phyloP scores from a whole-genome alignment of 2,329 filamentous ascomycete species.

The Monosporascus sp. region DNA sequence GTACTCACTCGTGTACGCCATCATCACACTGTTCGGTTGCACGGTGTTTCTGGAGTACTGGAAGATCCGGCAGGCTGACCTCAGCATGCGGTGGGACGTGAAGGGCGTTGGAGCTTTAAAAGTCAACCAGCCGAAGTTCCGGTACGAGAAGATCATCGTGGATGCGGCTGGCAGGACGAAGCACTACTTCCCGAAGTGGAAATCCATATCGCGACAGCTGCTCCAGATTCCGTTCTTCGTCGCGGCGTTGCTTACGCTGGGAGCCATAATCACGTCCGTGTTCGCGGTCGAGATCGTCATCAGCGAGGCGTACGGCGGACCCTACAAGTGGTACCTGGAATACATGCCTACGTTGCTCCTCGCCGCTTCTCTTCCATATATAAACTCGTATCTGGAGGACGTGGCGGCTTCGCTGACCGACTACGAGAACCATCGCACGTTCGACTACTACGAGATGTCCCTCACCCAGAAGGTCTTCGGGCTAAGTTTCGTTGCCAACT shows the following conservation, averaged over 20 bases:
- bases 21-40: conserved; percentile 64
- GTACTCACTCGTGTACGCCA: conserved; percentile 65
- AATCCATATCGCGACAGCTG: conserved; percentile 60
- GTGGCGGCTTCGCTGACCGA: conserved; percentile 60
- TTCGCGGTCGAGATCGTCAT: conserved; percentile 74
- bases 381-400: conserved; percentile 56
- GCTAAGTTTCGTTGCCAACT: conserved; percentile 76
- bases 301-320: conserved; percentile 67
- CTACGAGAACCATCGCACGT: conserved; percentile 72
- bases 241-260: conserved; percentile 52
- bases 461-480: conserved; percentile 71
- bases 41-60: conserved; percentile 74
- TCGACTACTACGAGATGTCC: conserved; percentile 62
- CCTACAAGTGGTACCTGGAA: conserved; percentile 60
- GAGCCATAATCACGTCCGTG: conserved; percentile 61
- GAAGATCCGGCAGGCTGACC: conserved; percentile 69
- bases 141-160: conserved; percentile 54
- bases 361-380: conserved; percentile 60
- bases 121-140: conserved; percentile 58
- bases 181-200: conserved; percentile 58
- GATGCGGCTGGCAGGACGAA: conserved; percentile 60
- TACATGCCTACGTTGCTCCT: conserved; percentile 69
- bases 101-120: conserved; percentile 63
- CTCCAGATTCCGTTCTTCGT: conserved; percentile 65
- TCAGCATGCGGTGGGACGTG: conserved; percentile 68